Evolutionary conservation across 352 stramenopile species (phyloP).

Genomic region (Globisporangium parvum): DNA sequence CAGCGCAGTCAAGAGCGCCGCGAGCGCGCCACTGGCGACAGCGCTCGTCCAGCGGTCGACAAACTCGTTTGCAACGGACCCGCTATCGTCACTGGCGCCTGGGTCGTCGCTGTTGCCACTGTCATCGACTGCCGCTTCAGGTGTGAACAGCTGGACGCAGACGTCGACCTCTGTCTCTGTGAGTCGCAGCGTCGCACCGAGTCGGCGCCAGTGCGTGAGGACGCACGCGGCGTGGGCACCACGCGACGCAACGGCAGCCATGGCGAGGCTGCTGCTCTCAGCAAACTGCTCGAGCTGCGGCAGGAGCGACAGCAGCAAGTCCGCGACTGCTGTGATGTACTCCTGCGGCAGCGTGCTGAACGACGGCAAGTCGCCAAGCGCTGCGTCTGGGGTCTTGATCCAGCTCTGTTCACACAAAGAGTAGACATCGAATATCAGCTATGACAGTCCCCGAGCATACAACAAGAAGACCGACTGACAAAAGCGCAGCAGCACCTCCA

Average conservation of each 20-base stretch:
- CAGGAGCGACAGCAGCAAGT: conserved; percentile 71
- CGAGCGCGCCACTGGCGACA: conserved; percentile 59
- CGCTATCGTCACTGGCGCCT: neutral
- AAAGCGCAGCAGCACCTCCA: conserved; percentile 24
- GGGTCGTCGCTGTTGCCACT: neutral
- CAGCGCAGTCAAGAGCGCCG: conserved; percentile 42
- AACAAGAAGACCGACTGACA: neutral
- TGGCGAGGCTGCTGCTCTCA: conserved; percentile 54
- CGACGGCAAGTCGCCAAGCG: conserved; percentile 51
- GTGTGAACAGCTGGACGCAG: conserved; percentile 42
- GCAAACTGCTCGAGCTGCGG: conserved; percentile 80
- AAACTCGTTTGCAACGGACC: conserved; percentile 35
- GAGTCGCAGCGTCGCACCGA: conserved; percentile 45
- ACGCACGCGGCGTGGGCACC: conserved; percentile 43
- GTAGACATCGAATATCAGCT: neutral
- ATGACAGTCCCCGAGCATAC: neutral
- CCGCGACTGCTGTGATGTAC: conserved; percentile 79
- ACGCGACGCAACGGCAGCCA: conserved; percentile 46
- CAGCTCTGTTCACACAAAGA: conserved; percentile 28
- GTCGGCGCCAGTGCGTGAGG: conserved; percentile 37
- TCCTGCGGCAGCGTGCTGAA: conserved; percentile 80
- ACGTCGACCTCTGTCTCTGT: conserved; percentile 28
- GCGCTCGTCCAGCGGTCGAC: conserved; percentile 73
- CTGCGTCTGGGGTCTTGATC: conserved; percentile 34
- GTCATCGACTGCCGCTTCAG: conserved; percentile 1